Evolutionary conservation across 2,329 filamentous ascomycete genomes (phyloP).

Genomic region (Fusarium nelsonii): DNA sequence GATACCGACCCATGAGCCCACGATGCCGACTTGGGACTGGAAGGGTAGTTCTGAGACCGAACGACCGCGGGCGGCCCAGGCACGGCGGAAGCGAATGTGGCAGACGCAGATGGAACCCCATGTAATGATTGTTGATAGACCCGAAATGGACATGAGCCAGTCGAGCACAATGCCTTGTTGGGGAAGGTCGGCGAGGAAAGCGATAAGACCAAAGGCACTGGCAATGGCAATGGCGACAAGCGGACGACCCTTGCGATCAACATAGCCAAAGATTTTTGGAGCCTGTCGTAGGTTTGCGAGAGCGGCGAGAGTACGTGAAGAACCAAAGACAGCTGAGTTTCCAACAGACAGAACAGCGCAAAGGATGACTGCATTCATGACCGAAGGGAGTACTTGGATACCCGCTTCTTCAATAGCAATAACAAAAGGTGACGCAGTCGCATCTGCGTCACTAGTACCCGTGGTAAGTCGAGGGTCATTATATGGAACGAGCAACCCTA

Average conservation of each 20-base stretch:
- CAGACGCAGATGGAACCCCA: slow-evolving; percentile 89
- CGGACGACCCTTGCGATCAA: slow-evolving; percentile 85
- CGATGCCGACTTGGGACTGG: slow-evolving; percentile 79
- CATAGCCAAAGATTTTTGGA: slow-evolving; percentile 80
- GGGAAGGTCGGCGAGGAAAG: slow-evolving; percentile 77
- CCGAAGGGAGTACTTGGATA: slow-evolving; percentile 82
- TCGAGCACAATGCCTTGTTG: slow-evolving; percentile 74
- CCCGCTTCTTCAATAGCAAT: slow-evolving; percentile 90
- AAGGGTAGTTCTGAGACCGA: slow-evolving; percentile 84
- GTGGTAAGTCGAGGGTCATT: slow-evolving; percentile 72
- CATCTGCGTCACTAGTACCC: slow-evolving; percentile 68
- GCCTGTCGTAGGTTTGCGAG: slow-evolving; percentile 90
- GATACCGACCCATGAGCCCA: slow-evolving; percentile 85
- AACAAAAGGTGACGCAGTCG: slow-evolving; percentile 88
- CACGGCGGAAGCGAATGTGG: slow-evolving; percentile 89
- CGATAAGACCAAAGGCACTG: slow-evolving; percentile 76
- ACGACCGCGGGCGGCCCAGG: slow-evolving; percentile 79
- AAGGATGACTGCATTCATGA: slow-evolving; percentile 97
- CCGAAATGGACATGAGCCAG: slow-evolving; percentile 84
- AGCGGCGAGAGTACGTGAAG: slow-evolving; percentile 88
- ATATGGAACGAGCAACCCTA: slow-evolving; percentile 86
- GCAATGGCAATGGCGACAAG: slow-evolving; percentile 78
- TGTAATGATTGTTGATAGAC: slow-evolving; percentile 80
- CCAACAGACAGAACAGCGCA: slow-evolving; percentile 91
- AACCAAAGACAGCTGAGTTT: slow-evolving; percentile 92